A percentile compares a stretch with the other conserved stretches of the same genome.
These are phyloP conservation scores for Xylariaceae sp. DNA, from an alignment of 2,329 filamentous ascomycete species.

Conservation along the genomic window DNA sequence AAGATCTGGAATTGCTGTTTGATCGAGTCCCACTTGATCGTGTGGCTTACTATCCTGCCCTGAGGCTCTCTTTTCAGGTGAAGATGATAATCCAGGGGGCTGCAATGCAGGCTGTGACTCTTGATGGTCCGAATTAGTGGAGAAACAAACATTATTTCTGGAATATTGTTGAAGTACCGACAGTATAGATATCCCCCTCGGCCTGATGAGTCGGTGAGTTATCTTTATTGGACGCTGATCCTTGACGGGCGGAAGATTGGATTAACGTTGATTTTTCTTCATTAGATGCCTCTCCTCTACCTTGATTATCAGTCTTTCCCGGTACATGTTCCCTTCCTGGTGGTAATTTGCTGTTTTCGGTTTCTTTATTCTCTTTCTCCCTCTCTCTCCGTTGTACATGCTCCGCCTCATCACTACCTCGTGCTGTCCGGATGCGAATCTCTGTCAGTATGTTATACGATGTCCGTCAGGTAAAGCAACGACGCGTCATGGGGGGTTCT, in stretches of 20 bases:
- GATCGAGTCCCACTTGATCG: constrained; percentile 15
- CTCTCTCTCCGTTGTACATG: neutral
- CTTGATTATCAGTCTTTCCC: neutral
- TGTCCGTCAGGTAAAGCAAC: too few species aligned
- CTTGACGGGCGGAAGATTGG: neutral
- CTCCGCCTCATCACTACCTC: neutral
- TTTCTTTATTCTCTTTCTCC: neutral
- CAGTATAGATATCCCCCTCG: constrained; percentile 1
- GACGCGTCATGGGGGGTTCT: too few species aligned
- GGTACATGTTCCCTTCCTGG: neutral
- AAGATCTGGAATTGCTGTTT: constrained; percentile 16
- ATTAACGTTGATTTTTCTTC: neutral
- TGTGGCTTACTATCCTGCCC: constrained; percentile 5
- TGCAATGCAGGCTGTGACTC: constrained; percentile 3
- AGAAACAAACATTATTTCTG: neutral
- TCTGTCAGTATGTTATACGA: neutral
- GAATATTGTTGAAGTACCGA: constrained; percentile 18
- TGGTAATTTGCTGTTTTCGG: neutral
- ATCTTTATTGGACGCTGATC: neutral
- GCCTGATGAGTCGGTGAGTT: neutral
- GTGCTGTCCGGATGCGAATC: neutral
- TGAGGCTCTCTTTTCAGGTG: constrained; percentile 15
- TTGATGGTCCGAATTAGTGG: constrained; percentile 4
- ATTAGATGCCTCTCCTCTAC: neutral
- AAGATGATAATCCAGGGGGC: constrained; percentile 15